Percentiles rank a stretch among this genome's conserved stretches.
Conservation (phyloP, 306 rosid species). For the Gillenia trifoliata region DNA sequence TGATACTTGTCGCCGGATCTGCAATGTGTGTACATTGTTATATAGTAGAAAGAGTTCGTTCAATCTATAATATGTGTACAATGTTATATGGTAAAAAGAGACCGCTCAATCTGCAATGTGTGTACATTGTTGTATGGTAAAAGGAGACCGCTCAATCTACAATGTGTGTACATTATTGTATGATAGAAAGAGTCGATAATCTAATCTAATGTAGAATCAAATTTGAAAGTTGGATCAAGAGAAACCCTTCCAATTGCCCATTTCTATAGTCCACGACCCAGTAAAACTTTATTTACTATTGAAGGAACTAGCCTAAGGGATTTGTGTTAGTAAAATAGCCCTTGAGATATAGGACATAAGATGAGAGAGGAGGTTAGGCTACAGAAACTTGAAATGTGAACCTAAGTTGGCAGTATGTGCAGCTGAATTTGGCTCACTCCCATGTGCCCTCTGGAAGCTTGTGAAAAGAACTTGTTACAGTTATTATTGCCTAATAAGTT, state of each 20-base stretch:
- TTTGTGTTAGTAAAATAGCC: neutral
- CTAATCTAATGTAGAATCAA: neutral
- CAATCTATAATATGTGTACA: neutral
- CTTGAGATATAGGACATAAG: neutral
- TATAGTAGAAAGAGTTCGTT: no score
- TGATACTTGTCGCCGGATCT: neutral
- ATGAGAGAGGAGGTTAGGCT: neutral
- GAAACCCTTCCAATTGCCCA: neutral
- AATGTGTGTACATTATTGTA: neutral
- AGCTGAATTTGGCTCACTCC: slow-evolving; percentile 22
- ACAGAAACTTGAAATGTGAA: slow-evolving; percentile 36
- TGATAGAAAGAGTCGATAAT: neutral
- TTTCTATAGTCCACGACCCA: neutral
- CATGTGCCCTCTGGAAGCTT: slow-evolving; percentile 15
- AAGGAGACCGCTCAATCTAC: neutral
- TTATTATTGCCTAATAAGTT: neutral
- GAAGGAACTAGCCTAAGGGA: neutral
- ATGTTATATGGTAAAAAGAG: neutral
- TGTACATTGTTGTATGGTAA: neutral
- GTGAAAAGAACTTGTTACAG: slow-evolving; percentile 1
- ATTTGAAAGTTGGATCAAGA: neutral
- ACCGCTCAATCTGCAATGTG: neutral
- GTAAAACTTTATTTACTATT: neutral
- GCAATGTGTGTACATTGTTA: neutral
- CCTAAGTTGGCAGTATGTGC: slow-evolving; percentile 22